These are phyloP conservation scores for Hapsidospora chrysogenum DNA, from an alignment of 495 filamentous ascomycete genomes.

Conservation along the genomic window DNA sequence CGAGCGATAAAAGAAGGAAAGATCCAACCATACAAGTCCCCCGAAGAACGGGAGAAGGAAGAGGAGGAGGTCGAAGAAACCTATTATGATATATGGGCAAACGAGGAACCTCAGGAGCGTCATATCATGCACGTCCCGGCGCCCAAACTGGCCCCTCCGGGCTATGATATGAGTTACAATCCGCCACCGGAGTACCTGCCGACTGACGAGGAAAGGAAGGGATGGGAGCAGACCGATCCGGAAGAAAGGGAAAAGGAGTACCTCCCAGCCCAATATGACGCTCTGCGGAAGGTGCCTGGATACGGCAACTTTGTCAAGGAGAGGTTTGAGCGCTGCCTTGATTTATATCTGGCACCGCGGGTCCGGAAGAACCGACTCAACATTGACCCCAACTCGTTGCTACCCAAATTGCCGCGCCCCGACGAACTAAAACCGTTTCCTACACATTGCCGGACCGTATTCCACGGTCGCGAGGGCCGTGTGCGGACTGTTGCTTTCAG, in stretches of 20 bases:
- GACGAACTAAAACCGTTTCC: conserved; percentile 91
- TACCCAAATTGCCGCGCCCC: conserved; percentile 89
- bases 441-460: conserved; percentile 67
- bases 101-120: conserved; percentile 67
- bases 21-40: conserved; percentile 80
- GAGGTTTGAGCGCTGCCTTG: conserved; percentile 86
- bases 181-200: conserved; percentile 93
- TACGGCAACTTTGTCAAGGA: conserved; percentile 85
- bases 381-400: conserved; percentile 83
- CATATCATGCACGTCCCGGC: conserved; percentile 94
- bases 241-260: conserved; percentile 87
- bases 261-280: conserved; percentile 61
- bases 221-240: conserved; percentile 77
- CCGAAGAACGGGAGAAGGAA: conserved; percentile 54
- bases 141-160: conserved; percentile 83
- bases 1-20: conserved; percentile 87
- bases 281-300: conserved; percentile 82
- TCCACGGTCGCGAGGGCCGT: conserved; percentile 74
- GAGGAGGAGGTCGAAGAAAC: conserved; percentile 48
- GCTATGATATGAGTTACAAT: conserved; percentile 90
- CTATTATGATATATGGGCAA: conserved; percentile 84
- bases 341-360: conserved; percentile 86
- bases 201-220: conserved; percentile 58
- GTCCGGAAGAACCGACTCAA: conserved; percentile 87
- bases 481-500: conserved; percentile 71